These are phyloP conservation scores for Boeremia lycopersici DNA, from an alignment of 2,329 filamentous ascomycete species.

Conservation along the genomic window DNA sequence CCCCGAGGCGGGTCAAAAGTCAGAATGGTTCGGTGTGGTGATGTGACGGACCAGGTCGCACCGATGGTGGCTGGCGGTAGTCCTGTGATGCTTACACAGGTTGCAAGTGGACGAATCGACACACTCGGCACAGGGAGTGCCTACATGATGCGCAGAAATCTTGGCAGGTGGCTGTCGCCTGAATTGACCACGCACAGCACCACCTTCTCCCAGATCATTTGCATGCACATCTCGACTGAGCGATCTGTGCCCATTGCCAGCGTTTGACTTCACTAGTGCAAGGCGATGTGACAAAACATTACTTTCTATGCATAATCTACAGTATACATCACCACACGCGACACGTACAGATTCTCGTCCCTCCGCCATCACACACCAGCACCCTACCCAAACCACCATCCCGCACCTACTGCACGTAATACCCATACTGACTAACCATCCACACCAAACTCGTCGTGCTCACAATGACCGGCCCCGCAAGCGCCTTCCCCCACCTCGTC, in stretches of 20 bases:
- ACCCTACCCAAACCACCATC: background rate
- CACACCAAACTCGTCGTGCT: conserved; percentile 62
- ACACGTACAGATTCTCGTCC: background rate
- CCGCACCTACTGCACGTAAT: conserved; percentile 61
- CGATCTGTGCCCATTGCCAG: too few relatives aligned
- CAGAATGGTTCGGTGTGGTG: conserved; percentile 14
- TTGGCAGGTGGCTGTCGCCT: too few relatives aligned
- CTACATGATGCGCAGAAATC: too few relatives aligned
- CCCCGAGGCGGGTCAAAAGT: conserved; percentile 48
- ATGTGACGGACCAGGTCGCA: conserved; percentile 3
- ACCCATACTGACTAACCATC: conserved; percentile 71
- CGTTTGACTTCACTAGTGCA: too few relatives aligned
- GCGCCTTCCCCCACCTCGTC: conserved; percentile 66
- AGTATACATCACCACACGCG: too few relatives aligned
- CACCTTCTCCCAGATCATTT: too few relatives aligned
- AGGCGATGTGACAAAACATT: too few relatives aligned
- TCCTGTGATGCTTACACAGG: background rate
- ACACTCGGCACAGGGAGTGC: background rate
- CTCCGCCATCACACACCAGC: background rate
- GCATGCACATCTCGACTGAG: too few relatives aligned
- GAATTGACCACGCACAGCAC: too few relatives aligned
- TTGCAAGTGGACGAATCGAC: background rate
- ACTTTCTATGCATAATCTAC: too few relatives aligned
- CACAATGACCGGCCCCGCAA: conserved; percentile 65
- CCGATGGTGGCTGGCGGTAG: background rate